These are phyloP conservation scores for Heliosperma pusillum DNA, from an alignment of 148 eudicot genomes.

Conservation along the genomic window DNA sequence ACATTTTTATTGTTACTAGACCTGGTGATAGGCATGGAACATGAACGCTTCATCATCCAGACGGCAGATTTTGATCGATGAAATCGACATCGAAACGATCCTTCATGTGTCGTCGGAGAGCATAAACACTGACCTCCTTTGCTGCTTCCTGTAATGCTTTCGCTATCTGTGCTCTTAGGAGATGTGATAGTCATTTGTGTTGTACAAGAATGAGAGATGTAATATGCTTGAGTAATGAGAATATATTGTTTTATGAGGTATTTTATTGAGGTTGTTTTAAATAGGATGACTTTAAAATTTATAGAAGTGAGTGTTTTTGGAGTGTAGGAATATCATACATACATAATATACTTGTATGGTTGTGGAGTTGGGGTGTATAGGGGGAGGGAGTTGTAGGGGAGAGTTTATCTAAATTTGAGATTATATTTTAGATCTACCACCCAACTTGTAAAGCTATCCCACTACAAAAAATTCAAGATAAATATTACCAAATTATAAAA, in stretches of 20 bases:
- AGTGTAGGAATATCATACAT: not conserved
- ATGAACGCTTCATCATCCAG: slow-evolving; percentile 49
- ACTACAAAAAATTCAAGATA: no score
- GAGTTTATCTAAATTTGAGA: slow-evolving; percentile 21
- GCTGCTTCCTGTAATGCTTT: slow-evolving; percentile 3
- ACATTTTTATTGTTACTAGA: not conserved
- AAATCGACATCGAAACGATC: slow-evolving; percentile 66
- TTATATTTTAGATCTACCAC: slow-evolving; percentile 13
- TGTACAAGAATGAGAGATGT: not conserved
- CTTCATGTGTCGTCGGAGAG: slow-evolving; percentile 75
- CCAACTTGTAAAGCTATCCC: not conserved
- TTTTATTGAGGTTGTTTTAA: not conserved
- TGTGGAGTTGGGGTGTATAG: slow-evolving; percentile 16
- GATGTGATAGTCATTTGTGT: slow-evolving; percentile 24
- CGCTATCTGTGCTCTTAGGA: slow-evolving; percentile 29
- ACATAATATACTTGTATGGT: not conserved
- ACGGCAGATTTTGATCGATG: slow-evolving; percentile 36
- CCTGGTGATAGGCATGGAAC: slow-evolving; percentile 43
- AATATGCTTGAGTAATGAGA: no score
- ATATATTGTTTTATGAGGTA: not conserved
- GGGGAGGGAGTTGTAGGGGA: slow-evolving; percentile 14
- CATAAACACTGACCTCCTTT: slow-evolving; percentile 55
- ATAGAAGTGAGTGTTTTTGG: not conserved
- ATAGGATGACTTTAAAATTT: not conserved
- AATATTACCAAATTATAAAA: no score